Base-by-base conservation (phyloP, 148 eudicot genomes). In the Camellia sinensis region DNA sequence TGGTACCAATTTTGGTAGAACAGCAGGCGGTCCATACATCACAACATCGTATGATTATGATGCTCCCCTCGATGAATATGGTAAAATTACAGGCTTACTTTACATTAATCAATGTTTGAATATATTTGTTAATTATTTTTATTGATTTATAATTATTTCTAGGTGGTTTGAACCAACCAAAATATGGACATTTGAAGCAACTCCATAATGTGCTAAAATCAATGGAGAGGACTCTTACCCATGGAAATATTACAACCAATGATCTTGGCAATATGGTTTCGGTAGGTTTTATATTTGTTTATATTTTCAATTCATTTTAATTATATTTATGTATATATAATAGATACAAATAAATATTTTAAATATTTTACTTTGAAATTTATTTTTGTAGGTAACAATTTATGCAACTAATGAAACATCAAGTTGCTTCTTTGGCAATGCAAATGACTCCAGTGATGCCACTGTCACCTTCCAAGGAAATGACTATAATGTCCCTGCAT, bases 1-100 rank as follows among this genome's bases (percentile, higher is more conserved):
- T 17, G 97, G 97, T 12, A 92, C 97, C 1, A 88, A 90, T 71
- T 92, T 90, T 62, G 97, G 97, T 19, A 85, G 97, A 80, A 85
- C 89, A 3, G 85, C 93, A 6, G 97, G 97, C 43, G 96, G 96
- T 45, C 97, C 97, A 7, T 90, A 83, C 65, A 92, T 92, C 70
- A 86, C 89, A 13, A 90, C 97, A 19, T 56, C 90, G 10, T 92
- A 90, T 62, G 97, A 92, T 17, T 87, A 88, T 41, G 80, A 87
- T 84, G 93, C 97, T 3, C 97, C 97, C 14, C 79, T 92, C 6
- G 87, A 92, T 80, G 97, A 92, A 87, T 92, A 78, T 48, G 97
- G 97, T 92, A 83, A 53, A 29, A 29, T 29, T 29, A 29, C 37
- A 29, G 37, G 37, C 37, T 29, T 29, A 29, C 37, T 29, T 29